Percentiles rank a stretch among this genome's conserved stretches.
Conservation (phyloP, 106 monocot species). For the Xerophyta viscosa region DNA sequence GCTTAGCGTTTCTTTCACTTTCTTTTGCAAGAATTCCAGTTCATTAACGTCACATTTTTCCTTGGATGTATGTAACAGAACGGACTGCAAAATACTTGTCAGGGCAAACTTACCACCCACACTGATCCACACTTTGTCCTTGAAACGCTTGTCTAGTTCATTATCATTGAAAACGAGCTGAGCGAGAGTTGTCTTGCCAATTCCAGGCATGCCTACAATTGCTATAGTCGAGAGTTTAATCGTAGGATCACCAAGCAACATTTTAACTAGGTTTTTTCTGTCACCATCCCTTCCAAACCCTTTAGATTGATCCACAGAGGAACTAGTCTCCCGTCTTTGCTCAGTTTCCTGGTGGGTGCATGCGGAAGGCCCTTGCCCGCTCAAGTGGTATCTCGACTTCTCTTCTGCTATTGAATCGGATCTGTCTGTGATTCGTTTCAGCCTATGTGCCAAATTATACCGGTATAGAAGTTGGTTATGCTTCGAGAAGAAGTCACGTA, state of each 20-base stretch:
- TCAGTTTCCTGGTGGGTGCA: neutral
- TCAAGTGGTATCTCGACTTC: neutral
- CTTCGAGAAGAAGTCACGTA: neutral
- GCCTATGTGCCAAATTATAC: neutral
- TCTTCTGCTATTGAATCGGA: slow-evolving; percentile 2
- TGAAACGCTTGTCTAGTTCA: neutral
- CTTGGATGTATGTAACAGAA: neutral
- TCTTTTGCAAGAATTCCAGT: neutral
- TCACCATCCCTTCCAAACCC: neutral
- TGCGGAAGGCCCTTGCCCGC: neutral
- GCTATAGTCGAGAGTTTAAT: neutral
- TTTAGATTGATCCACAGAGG: neutral
- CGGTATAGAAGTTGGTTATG: neutral
- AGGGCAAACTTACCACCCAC: neutral
- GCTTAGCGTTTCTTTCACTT: neutral
- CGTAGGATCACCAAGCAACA: neutral
- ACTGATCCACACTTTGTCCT: neutral
- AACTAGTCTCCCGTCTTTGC: neutral
- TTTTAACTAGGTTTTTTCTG: neutral
- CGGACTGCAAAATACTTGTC: neutral
- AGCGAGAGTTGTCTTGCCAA: slow-evolving; percentile 2
- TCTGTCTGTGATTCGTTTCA: neutral
- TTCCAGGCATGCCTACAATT: neutral
- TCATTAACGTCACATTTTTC: neutral
- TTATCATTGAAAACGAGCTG: neutral